These are phyloP conservation scores for Malassezia furfur DNA, from an alignment of 1,284 basidiomycete genomes.

Conservation along the genomic window DNA sequence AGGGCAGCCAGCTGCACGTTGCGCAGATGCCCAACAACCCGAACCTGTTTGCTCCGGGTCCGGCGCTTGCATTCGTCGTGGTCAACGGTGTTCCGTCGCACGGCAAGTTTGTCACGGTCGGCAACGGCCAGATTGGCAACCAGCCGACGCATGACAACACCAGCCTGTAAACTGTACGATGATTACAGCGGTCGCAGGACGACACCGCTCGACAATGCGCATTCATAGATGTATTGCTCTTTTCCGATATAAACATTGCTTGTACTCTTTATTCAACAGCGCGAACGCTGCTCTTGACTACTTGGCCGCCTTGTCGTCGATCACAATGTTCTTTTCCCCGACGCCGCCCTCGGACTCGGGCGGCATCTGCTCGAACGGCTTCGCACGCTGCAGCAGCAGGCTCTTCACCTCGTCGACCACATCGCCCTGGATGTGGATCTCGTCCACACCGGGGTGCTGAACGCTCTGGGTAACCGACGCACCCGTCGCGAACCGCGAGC, in stretches of 20 bases:
- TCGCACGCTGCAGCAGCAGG: constrained; percentile 31
- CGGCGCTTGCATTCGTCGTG: constrained; percentile 41
- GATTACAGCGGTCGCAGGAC: too few species aligned
- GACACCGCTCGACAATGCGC: too few species aligned
- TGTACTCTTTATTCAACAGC: too few species aligned
- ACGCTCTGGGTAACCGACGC: constrained; percentile 43
- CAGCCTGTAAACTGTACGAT: not conserved
- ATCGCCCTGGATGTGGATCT: constrained; percentile 47
- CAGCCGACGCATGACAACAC: constrained; percentile 21
- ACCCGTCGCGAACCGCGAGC: constrained; percentile 43
- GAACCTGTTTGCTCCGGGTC: constrained; percentile 37
- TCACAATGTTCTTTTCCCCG: constrained; percentile 33
- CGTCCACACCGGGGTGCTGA: constrained; percentile 39
- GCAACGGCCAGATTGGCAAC: constrained; percentile 31
- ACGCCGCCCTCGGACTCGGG: constrained; percentile 33
- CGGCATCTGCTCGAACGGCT: constrained; percentile 42
- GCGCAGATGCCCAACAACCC: constrained; percentile 38
- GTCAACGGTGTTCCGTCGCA: constrained; percentile 38
- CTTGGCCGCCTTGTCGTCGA: constrained; percentile 43
- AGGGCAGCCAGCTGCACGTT: constrained; percentile 23
- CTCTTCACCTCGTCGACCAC: constrained; percentile 40
- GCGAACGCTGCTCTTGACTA: not conserved
- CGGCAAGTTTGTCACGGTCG: constrained; percentile 41
- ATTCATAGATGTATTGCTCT: too few species aligned
- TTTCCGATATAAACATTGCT: too few species aligned